phyloP scores from a whole-genome alignment of 768 basidiomycete species.

The Dentipellis sp. region DNA sequence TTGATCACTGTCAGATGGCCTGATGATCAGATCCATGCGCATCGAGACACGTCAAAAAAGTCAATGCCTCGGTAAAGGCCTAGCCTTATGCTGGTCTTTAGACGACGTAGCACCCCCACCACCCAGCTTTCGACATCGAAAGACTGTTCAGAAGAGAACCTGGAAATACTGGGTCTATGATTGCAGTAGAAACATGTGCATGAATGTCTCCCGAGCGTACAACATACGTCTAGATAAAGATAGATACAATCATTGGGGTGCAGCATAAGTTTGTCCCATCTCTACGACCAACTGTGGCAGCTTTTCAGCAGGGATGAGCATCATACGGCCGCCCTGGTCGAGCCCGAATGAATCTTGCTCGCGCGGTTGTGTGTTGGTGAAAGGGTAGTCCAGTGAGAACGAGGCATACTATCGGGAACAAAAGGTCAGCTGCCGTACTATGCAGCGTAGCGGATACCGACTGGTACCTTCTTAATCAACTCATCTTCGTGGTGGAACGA shows the following conservation, averaged over 20 bases:
- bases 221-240: background rate
- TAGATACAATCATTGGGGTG: background rate
- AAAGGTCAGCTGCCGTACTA: background rate
- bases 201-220: background rate
- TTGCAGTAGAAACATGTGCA: too few species aligned
- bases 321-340: slow-evolving; percentile 57
- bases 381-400: slow-evolving; percentile 42
- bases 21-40: too few species aligned
- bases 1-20: too few species aligned
- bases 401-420: slow-evolving; percentile 33
- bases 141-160: too few species aligned
- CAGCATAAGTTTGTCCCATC: slow-evolving; percentile 15
- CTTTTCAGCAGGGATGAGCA: slow-evolving; percentile 43
- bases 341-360: slow-evolving; percentile 64
- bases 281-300: slow-evolving; percentile 31
- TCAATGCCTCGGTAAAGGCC: too few species aligned
- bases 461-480: slow-evolving; percentile 50
- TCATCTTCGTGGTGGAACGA: slow-evolving; percentile 87
- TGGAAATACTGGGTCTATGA: too few species aligned
- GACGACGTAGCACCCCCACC: too few species aligned
- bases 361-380: slow-evolving; percentile 43
- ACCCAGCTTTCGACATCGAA: too few species aligned
- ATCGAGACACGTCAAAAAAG: too few species aligned
- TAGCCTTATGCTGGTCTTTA: too few species aligned
- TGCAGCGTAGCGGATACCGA: slow-evolving; percentile 1